phyloP scores from a whole-genome alignment of 495 filamentous ascomycete genomes.

The Alectoria sarmentosa region DNA sequence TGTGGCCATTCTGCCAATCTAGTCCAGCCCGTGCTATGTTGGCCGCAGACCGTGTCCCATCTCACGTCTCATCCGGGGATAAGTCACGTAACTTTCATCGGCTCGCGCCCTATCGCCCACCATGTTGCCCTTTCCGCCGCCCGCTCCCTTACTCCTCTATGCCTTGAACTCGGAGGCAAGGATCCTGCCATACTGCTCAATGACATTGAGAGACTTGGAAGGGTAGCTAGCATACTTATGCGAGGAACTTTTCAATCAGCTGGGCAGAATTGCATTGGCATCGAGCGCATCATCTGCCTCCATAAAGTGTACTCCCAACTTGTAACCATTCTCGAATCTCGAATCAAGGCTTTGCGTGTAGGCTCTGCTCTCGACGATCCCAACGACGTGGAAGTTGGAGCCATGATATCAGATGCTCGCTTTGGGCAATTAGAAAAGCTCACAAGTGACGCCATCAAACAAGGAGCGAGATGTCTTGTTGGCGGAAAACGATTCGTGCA shows the following conservation, averaged over 20 bases:
- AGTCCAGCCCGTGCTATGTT: constrained; percentile 79
- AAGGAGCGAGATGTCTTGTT: constrained; percentile 72
- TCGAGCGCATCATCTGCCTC: constrained; percentile 83
- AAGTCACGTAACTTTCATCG: constrained; percentile 95
- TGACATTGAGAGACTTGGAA: constrained; percentile 58
- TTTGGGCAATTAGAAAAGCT: constrained; percentile 66
- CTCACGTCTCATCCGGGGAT: constrained; percentile 84
- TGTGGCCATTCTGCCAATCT: constrained; percentile 81
- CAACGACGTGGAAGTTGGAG: constrained; percentile 80
- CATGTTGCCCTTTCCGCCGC: constrained; percentile 81
- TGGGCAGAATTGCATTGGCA: constrained; percentile 98
- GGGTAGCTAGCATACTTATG: constrained; percentile 74
- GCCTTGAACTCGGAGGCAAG: constrained; percentile 90
- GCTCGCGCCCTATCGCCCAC: constrained; percentile 78
- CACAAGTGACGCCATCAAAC: constrained; percentile 64
- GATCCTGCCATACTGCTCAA: constrained; percentile 91
- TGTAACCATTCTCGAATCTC: constrained; percentile 58
- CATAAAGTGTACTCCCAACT: constrained; percentile 67
- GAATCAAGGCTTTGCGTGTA: constrained; percentile 63
- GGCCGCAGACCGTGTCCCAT: constrained; percentile 71
- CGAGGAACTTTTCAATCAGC: constrained; percentile 91
- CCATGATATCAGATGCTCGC: constrained; percentile 70
- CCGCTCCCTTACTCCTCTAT: constrained; percentile 72
- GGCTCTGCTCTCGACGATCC: constrained; percentile 55
- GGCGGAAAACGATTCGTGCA: constrained; percentile 71